These are phyloP conservation scores for Solanum clarkiae DNA, from an alignment of 257 asterid genomes.

Conservation along the genomic window DNA sequence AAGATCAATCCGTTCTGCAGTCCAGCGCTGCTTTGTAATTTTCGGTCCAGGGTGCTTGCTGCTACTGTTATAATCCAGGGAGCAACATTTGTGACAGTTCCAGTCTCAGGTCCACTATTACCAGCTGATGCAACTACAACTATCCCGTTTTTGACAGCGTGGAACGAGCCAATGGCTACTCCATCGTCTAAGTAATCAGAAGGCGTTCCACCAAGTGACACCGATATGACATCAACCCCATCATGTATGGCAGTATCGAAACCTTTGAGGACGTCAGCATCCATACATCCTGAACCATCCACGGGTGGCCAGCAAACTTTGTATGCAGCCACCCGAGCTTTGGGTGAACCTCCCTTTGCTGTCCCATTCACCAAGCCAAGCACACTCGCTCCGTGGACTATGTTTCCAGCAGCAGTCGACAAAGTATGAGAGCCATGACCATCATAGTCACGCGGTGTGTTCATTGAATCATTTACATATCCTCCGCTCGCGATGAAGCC, in stretches of 20 bases:
- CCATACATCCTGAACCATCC: conserved; percentile 19
- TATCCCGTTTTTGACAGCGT: conserved; percentile 43
- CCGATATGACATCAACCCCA: conserved; percentile 60
- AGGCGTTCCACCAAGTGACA: conserved; percentile 40
- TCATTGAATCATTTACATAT: not conserved
- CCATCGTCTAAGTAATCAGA: conserved; percentile 10
- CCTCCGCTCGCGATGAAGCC: conserved; percentile 21
- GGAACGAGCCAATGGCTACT: conserved; percentile 43
- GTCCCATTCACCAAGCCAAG: conserved; percentile 48
- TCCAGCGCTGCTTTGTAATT: conserved; percentile 6
- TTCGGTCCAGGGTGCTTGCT: conserved; percentile 56
- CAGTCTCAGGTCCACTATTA: conserved; percentile 24
- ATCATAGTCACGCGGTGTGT: conserved; percentile 19
- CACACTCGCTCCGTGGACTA: conserved; percentile 45
- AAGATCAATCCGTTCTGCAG: conserved; percentile 19
- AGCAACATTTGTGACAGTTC: conserved; percentile 38
- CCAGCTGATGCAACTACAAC: conserved; percentile 55
- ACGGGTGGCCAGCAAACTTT: conserved; percentile 40
- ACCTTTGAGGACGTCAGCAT: conserved; percentile 42
- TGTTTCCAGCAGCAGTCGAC: conserved; percentile 75
- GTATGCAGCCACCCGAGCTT: conserved; percentile 60
- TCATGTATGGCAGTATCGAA: conserved; percentile 55
- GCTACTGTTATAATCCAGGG: conserved; percentile 73
- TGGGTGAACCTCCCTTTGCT: conserved; percentile 72
- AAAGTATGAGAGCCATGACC: conserved; percentile 86